These are phyloP conservation scores for Phylloporus sp. DNA, from an alignment of 768 basidiomycete genomes.

Conservation along the genomic window DNA sequence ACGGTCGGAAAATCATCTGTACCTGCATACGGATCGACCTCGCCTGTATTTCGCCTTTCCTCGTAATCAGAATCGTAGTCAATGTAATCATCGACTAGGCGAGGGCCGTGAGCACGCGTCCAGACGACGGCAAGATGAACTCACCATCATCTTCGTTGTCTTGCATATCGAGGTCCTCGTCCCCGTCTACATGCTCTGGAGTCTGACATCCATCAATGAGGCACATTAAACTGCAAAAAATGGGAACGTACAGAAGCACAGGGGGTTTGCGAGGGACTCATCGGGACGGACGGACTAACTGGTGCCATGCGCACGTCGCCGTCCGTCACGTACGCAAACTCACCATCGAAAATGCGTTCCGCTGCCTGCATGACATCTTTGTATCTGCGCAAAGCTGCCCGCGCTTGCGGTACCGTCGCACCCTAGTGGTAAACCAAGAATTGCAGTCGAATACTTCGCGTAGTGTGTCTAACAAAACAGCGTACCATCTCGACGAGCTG, in stretches of 20 bases:
- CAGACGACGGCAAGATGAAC: conserved; percentile 1
- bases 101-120: conserved; percentile 5
- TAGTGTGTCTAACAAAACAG: background rate
- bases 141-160: conserved; percentile 52
- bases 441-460: background rate
- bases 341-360: conserved; percentile 78
- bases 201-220: conserved; percentile 38
- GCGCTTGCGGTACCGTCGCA: conserved; percentile 74
- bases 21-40: conserved; percentile 90
- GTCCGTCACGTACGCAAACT: conserved; percentile 67
- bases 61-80: conserved; percentile 85
- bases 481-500: conserved; percentile 63
- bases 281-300: conserved; percentile 15
- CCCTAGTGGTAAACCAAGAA: conserved; percentile 46
- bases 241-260: conserved; percentile 19
- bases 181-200: conserved; percentile 51
- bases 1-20: conserved; percentile 13
- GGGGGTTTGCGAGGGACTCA: conserved; percentile 29
- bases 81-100: conserved; percentile 51
- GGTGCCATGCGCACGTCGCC: conserved; percentile 45
- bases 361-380: conserved; percentile 93
- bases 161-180: conserved; percentile 43
- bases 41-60: conserved; percentile 39
- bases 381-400: conserved; percentile 72
- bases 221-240: background rate